A percentile compares a stretch with the other conserved stretches of the same genome.
phyloP scores from a whole-genome alignment of 2,329 filamentous ascomycete genomes.

The Monilinia vaccinii-corymbosi region DNA sequence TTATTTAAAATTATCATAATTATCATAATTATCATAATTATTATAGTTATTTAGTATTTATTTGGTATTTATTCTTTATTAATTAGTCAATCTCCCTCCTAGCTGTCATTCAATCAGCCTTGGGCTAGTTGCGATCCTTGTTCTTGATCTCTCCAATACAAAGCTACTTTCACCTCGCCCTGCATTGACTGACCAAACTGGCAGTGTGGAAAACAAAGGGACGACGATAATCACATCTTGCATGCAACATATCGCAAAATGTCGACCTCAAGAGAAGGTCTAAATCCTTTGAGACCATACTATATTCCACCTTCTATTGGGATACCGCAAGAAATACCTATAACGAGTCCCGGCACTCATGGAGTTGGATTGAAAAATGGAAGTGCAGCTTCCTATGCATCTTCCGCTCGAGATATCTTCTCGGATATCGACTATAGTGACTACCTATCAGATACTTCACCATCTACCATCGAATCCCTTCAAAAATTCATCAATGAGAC shows the following conservation, averaged over 20 bases:
- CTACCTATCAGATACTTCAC: conserved; percentile 69
- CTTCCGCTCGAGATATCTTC: conserved; percentile 74
- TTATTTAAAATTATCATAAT: no score
- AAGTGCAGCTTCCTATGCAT: conserved; percentile 43
- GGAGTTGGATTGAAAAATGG: conserved; percentile 28
- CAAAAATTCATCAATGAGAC: conserved; percentile 76
- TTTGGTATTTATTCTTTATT: no score
- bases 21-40: no score
- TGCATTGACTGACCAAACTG: background rate
- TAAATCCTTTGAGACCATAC: conserved; percentile 52
- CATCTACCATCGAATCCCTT: conserved; percentile 63
- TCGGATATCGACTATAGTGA: conserved; percentile 88
- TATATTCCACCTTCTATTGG: conserved; percentile 59
- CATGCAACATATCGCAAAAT: conserved; percentile 28
- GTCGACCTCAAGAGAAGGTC: conserved; percentile 40
- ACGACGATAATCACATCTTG: background rate
- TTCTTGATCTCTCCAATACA: background rate
- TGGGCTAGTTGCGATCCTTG: conserved; percentile 1
- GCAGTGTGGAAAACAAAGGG: conserved; percentile 7
- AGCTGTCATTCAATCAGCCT: background rate
- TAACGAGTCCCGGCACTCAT: conserved; percentile 29
- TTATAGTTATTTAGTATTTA: no score
- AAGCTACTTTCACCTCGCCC: background rate
- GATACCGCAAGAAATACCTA: conserved; percentile 36
- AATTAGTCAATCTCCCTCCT: no score